Base-by-base conservation (phyloP, 2,329 filamentous ascomycete species). In the Beauveria medogensis region DNA sequence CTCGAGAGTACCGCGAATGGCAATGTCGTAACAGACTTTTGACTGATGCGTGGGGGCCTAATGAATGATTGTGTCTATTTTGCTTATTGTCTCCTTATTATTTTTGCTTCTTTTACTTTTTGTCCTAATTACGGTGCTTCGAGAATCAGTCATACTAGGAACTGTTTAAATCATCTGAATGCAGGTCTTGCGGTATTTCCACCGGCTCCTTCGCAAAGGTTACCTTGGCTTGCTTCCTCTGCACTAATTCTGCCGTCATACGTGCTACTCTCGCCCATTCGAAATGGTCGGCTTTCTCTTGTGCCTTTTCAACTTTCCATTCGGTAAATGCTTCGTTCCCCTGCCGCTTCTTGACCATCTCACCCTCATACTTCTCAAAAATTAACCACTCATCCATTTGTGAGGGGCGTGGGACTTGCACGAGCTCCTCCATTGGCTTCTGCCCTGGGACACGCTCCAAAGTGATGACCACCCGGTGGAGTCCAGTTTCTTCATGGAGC, bases 311-410 rank as follows among this genome's bases (percentile, higher is more conserved):
- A 30, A 73, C 66, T 51, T 72, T 76, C 78, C 76, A 80, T 28
- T 75, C 72, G 12, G 75, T 62, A 61, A 77, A 79, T 8, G 65
- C 71, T 40, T 70, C 65, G 16, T 76, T 73, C 1, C 79, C 78
- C 16, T 73, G 67, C 3, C 69, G 66, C 54, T 74, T 65, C 60
- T 72, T 73, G 57, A 78, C 72, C 67, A 73, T 73, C 55, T 76
- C 75, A 12, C 71, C 75, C 67, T 81, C 75, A 34, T 76, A 67
- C 64, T 76, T 77, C 64, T 80, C 73, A 67, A 79, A 84, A 9
- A 82, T 65, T 2, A 71, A 62, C 81, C 80, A 85, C 62, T 85
- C 82, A 62, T 85, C 83, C 6, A 82, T 64, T 67, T 85, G 79
- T 2, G 81, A 82, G 2, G 82, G 82, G 12, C 68, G 73, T 0